Conservation (phyloP, 1,284 basidiomycete genomes). For the Prillingera fragicola region DNA sequence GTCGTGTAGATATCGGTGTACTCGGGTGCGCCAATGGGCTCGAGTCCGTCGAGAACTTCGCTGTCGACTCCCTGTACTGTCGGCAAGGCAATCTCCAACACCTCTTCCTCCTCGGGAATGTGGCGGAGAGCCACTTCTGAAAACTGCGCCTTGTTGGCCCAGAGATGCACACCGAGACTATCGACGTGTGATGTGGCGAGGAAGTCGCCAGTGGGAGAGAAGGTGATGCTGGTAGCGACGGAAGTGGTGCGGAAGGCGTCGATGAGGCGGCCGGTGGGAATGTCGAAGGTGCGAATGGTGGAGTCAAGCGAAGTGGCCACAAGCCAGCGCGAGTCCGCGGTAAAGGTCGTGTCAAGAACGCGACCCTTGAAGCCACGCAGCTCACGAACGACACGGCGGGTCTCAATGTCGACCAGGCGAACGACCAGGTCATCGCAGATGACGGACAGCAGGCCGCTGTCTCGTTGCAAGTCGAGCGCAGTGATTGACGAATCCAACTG, state of each 20-base stretch:
- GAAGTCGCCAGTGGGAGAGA: slow-evolving; percentile 94
- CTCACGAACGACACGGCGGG: slow-evolving; percentile 77
- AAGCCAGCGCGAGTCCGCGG: slow-evolving; percentile 90
- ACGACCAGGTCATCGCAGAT: slow-evolving; percentile 81
- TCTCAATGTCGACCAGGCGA: slow-evolving; percentile 87
- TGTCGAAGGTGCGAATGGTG: slow-evolving; percentile 89
- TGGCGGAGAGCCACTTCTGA: slow-evolving; percentile 75
- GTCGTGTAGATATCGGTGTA: slow-evolving; percentile 68
- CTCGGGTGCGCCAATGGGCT: slow-evolving; percentile 56
- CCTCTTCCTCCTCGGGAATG: slow-evolving; percentile 64
- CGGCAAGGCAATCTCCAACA: slow-evolving; percentile 66
- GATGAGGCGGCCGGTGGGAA: slow-evolving; percentile 85
- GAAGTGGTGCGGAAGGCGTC: slow-evolving; percentile 88
- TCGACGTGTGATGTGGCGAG: slow-evolving; percentile 92
- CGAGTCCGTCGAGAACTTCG: slow-evolving; percentile 62
- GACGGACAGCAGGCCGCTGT: slow-evolving; percentile 77
- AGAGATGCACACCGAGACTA: slow-evolving; percentile 87
- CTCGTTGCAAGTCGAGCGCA: slow-evolving; percentile 71
- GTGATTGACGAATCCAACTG: slow-evolving; percentile 64
- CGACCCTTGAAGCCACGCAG: slow-evolving; percentile 71
- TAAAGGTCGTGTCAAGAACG: slow-evolving; percentile 81
- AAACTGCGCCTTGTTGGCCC: slow-evolving; percentile 96
- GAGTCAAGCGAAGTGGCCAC: slow-evolving; percentile 83
- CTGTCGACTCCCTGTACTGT: slow-evolving; percentile 74
- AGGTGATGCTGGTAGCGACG: slow-evolving; percentile 81